Evolutionary conservation across 768 basidiomycete species (phyloP), one percentile per base, ranked within the genome.

Genomic region (Thelephora ganbajun): DNA sequence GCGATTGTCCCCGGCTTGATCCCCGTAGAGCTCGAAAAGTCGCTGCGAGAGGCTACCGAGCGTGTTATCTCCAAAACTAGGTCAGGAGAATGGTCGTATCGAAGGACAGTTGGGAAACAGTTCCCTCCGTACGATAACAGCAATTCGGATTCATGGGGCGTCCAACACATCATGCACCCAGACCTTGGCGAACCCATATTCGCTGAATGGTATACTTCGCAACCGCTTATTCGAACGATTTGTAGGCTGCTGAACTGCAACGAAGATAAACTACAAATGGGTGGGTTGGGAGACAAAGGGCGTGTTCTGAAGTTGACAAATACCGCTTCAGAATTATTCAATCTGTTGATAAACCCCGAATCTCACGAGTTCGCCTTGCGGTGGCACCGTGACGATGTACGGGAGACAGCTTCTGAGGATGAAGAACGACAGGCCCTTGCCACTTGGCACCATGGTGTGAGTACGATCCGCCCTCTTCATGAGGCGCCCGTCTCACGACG

Each of bases 91-190:
- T 88, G 84, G 85, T 65, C 73, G 0, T 69, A 80, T 53, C 68
- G 82, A 3, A 73, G 85, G 33, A 79, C 76, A 0, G 80, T 88
- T 14, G 85, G 86, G 1, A 80, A 79, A 51, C 82, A 85, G 59
- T 88, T 87, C 51, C 83, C 85, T 2, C 85, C 84, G 0, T 87
- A 70, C 54, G 77, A 71, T 46, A 61, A 71, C 30, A 66, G 54
- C 35, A 61, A 74, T 45, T 72, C 76, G 1, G 85, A 88, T 60
- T 74, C 79, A 0, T 87, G 85, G 84, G 86, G 85, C 1, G 76
- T 86, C 1, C 85, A 87, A 53, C 83, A 87, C 51, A 60, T 83
- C 41, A 87, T 89, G 86, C 84, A 87, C 55, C 85, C 83, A 1
- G 76, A 70, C 30, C 69, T 88, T 0, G 66, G 61, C 0, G 79